Conservation (phyloP, 2,329 filamentous ascomycete genomes). For the Daldinia sp. region DNA sequence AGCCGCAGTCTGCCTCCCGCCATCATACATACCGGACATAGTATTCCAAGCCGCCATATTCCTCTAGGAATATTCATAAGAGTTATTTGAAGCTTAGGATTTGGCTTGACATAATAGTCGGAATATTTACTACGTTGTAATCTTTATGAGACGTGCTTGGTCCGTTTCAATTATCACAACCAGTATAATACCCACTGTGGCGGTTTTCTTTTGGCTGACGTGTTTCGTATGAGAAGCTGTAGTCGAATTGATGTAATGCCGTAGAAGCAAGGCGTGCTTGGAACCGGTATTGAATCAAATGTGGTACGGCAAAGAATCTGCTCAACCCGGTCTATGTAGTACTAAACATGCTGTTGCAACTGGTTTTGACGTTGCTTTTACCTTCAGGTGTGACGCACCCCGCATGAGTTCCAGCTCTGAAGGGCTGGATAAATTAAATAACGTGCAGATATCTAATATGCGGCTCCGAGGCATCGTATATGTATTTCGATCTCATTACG, state of each 20-base stretch:
- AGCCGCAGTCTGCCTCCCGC: constrained; percentile 16
- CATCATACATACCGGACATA: background rate
- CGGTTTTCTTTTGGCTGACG: constrained; percentile 11
- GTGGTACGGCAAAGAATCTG: constrained; percentile 30
- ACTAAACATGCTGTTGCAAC: constrained; percentile 15
- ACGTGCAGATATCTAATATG: constrained; percentile 34
- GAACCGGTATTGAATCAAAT: constrained; percentile 7
- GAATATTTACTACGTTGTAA: background rate
- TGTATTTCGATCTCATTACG: constrained; percentile 25
- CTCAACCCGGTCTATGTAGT: constrained; percentile 6
- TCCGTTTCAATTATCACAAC: background rate
- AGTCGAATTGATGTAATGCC: constrained; percentile 30
- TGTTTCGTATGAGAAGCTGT: constrained; percentile 7
- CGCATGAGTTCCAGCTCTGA: constrained; percentile 27
- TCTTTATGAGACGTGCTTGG: background rate
- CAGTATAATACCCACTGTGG: background rate
- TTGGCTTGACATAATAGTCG: background rate
- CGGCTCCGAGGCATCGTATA: constrained; percentile 28
- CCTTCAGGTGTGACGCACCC: constrained; percentile 37
- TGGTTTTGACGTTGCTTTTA: constrained; percentile 39
- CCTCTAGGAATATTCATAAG: background rate
- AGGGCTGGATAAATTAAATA: constrained; percentile 41
- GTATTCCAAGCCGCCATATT: background rate
- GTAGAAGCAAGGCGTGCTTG: constrained; percentile 36
- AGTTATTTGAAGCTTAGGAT: background rate